These are phyloP conservation scores for Musa balbisiana DNA, from an alignment of 202 grass and related monocot genomes.

Conservation along the genomic window DNA sequence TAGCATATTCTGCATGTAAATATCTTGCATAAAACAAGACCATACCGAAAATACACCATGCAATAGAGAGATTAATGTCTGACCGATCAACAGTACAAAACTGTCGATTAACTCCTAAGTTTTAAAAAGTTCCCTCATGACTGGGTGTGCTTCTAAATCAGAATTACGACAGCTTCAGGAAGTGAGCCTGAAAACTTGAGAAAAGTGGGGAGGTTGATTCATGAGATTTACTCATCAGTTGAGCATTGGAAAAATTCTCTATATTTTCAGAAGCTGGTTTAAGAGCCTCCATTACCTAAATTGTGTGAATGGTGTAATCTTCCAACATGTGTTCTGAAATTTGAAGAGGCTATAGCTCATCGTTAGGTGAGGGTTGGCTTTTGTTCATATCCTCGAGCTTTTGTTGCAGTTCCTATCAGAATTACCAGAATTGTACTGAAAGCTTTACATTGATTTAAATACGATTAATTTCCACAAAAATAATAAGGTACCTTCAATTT, in stretches of 20 bases:
- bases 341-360: slow-evolving; percentile 48
- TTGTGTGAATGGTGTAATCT: background rate
- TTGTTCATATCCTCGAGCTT: slow-evolving; percentile 42
- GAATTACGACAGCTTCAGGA: background rate
- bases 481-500: slow-evolving; percentile 56
- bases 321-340: background rate
- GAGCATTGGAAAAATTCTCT: background rate
- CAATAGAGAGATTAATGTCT: too few relatives aligned
- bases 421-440: slow-evolving; percentile 18
- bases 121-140: too few relatives aligned
- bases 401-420: slow-evolving; percentile 68
- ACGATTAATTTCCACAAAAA: background rate
- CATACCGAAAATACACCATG: too few relatives aligned
- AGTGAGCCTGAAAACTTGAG: background rate
- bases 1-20: too few relatives aligned
- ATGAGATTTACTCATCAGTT: background rate
- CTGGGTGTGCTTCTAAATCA: background rate
- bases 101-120: too few relatives aligned
- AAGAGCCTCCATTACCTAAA: background rate
- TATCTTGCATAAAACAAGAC: too few relatives aligned
- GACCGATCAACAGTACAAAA: too few relatives aligned
- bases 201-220: background rate
- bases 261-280: background rate
- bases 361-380: slow-evolving; percentile 33
- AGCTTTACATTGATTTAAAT: slow-evolving; percentile 4